Base-by-base conservation (phyloP, 2,329 filamentous ascomycete species). In the Xylaria sp. region DNA sequence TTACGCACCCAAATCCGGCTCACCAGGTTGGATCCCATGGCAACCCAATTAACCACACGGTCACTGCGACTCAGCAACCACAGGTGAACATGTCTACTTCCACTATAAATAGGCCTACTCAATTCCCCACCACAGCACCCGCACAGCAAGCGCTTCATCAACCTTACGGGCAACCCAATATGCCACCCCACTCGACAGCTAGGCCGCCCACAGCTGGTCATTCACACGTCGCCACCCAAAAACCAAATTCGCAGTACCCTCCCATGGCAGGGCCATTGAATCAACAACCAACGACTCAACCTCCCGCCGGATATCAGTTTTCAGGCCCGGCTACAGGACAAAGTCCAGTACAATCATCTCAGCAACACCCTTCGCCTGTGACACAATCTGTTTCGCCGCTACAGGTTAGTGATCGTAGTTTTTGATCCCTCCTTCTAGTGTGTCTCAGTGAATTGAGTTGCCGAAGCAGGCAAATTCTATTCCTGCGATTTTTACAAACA, bases 351-450 rank as follows among this genome's bases (percentile, higher is more conserved):
- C 66, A 62, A 41, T 37, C 25, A 4, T 57, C 63, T 48, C 31
- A 64, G 27, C 66, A 71, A 19, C 44, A 63, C 10, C 33, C 64
- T 15, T 66, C 70, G 25, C 67, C 71, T 31, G 33, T 54, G 9
- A 48, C 58, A 5, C 62, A 70, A 21, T 31, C 67, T 25, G 66
- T 72, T 6, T 73, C 72, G 10, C 65, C 68, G n/a, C n/a, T n/a
- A n/a, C n/a, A n/a, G n/a, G n/a, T n/a, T n/a, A n/a, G n/a, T n/a
- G n/a, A n/a, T n/a, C n/a, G n/a, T n/a, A n/a, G n/a, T n/a, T n/a
- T n/a, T n/a, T n/a, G n/a, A n/a, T n/a, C n/a, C n/a, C n/a, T n/a
- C n/a, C n/a, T n/a, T n/a, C n/a, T n/a, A n/a, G n/a, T n/a, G n/a
- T n/a, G n/a, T n/a, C n/a, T n/a, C n/a, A n/a, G n/a, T n/a, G n/a